These are phyloP conservation scores for Lichtheimia hyalospora DNA, from an alignment of 371 early-diverging fungal species.

Conservation along the genomic window DNA sequence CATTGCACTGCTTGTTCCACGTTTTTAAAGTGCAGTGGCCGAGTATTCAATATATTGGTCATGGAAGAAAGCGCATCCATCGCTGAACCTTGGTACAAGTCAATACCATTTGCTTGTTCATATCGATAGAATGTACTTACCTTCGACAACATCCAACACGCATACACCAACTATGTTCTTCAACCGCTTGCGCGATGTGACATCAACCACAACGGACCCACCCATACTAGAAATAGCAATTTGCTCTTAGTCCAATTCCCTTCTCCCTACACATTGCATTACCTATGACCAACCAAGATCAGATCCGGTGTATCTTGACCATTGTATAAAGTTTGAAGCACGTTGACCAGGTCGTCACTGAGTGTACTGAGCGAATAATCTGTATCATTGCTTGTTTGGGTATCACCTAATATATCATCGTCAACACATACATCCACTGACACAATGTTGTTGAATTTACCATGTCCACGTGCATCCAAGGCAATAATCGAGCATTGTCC, in stretches of 20 bases:
- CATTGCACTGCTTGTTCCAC: slow-evolving; percentile 72
- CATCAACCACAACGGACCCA: slow-evolving; percentile 83
- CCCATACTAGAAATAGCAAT: slow-evolving; percentile 72
- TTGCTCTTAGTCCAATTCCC: slow-evolving; percentile 1
- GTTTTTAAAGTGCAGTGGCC: slow-evolving; percentile 64
- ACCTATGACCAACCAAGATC: slow-evolving; percentile 83
- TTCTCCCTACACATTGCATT: neutral
- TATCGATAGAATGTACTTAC: slow-evolving; percentile 29
- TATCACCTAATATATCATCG: slow-evolving; percentile 39
- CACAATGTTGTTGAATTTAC: slow-evolving; percentile 27
- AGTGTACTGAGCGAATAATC: slow-evolving; percentile 61
- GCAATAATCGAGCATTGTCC: slow-evolving; percentile 58
- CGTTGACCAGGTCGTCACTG: slow-evolving; percentile 55
- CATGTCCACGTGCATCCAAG: slow-evolving; percentile 85
- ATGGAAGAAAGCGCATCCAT: slow-evolving; percentile 76
- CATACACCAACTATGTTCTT: slow-evolving; percentile 70
- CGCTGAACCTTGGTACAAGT: slow-evolving; percentile 50
- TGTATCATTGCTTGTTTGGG: slow-evolving; percentile 47
- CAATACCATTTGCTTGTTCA: slow-evolving; percentile 23
- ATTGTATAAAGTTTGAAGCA: slow-evolving; percentile 41
- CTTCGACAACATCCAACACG: slow-evolving; percentile 92
- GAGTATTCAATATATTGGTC: slow-evolving; percentile 53
- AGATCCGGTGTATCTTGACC: slow-evolving; percentile 47
- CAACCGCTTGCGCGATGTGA: slow-evolving; percentile 53
- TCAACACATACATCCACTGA: neutral